These are phyloP conservation scores for Tetrapisispora fleetii DNA, from an alignment of 805 yeast species.

Conservation along the genomic window DNA sequence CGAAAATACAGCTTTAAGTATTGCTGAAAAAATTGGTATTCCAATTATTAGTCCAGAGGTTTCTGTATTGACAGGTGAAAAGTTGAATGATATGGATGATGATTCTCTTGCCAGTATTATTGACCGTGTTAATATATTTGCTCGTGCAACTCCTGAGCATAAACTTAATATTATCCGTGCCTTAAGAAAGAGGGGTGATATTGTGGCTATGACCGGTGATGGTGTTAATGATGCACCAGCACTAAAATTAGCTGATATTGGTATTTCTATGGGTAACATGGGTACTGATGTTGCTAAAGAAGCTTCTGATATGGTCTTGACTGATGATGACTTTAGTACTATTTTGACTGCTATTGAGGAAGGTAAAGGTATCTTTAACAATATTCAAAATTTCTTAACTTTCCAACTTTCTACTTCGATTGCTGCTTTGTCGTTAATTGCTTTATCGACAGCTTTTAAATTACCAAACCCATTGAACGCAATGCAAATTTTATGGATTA, in stretches of 20 bases:
- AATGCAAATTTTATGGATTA: conserved; percentile 97
- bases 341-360: conserved; percentile 90
- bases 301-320: conserved; percentile 95
- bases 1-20: conserved; percentile 74
- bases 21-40: conserved; percentile 86
- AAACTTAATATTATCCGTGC: conserved; percentile 85
- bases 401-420: conserved; percentile 94
- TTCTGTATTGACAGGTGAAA: conserved; percentile 78
- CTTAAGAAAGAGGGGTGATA: conserved; percentile 79
- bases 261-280: conserved; percentile 86
- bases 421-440: conserved; percentile 86
- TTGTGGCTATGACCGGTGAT: conserved; percentile 98
- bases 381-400: conserved; percentile 88
- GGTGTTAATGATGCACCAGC: conserved; percentile 99
- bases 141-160: conserved; percentile 93
- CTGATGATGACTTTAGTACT: conserved; percentile 94
- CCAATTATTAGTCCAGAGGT: conserved; percentile 53
- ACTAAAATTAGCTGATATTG: conserved; percentile 90
- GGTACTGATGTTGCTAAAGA: conserved; percentile 99
- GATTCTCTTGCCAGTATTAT: conserved; percentile 67
- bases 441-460: conserved; percentile 75
- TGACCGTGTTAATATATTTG: conserved; percentile 77
- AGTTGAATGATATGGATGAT: conserved; percentile 63
- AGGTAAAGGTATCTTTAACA: conserved; percentile 94
- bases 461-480: conserved; percentile 93